Base-by-base conservation (phyloP, 257 asterid species). In the Nicotiana undulata region DNA sequence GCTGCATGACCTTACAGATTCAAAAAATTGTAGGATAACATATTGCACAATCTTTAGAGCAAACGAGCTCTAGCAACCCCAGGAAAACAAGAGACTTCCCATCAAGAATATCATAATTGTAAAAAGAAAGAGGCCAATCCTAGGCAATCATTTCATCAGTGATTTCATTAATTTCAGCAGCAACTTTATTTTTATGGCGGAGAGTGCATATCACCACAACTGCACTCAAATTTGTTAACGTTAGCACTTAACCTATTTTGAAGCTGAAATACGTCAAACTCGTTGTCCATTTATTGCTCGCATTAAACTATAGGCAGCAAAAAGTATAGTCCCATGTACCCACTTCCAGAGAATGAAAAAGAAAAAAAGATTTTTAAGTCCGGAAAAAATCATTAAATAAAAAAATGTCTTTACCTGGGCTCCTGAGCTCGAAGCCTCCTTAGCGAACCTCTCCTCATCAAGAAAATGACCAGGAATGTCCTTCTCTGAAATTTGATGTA, bases 351-450 rank as follows among this genome's bases (percentile, higher is more conserved):
- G 72, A 29, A 29, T 0, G 20, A 7, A 64, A 28, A 64, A 29
- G 11, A 12, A 1, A 3, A 15, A 6, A 7, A 31, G 24, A 72
- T 24, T 72, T 16, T 44, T 24, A 5, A 51, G 46, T 68, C 37
- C 0, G 11, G 63, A 44, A 46, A 31, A 66, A 15, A 17, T 29
- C 56, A 10, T 2, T 9, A 17, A 4, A 10, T 26, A 34, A 44
- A 24, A 78, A 52, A 32, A 85, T 74, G 68, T 88, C 88, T 20
- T 70, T 87, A 95, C 98, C 83, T 87, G 97, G 75, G 91, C 81
- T 82, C 94, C 97, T 16, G 97, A 94, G 84, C 89, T 85, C 8
- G 98, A 93, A 84, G 97, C 96, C 85, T 94, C 99, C 87, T 90
- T 92, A 55, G 89, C 85, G 4, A n/a, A 58, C 84, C 87, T 90